Conservation (phyloP, 2,329 filamentous ascomycete genomes). For the Phoma sp. region DNA sequence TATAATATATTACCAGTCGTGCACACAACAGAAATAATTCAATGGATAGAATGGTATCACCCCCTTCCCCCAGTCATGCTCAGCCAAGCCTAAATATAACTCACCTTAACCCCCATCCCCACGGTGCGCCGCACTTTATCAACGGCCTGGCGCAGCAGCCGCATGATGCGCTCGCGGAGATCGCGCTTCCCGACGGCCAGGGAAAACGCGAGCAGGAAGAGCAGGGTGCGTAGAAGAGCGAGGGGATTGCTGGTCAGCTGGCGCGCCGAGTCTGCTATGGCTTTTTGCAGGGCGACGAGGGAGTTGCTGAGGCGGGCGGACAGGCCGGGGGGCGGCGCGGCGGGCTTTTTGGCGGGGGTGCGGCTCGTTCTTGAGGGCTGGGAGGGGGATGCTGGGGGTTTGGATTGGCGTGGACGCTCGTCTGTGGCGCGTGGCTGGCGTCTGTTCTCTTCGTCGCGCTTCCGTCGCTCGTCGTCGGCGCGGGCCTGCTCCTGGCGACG, state of each 20-base stretch:
- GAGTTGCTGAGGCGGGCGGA: constrained; percentile 54
- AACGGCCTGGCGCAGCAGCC: constrained; percentile 74
- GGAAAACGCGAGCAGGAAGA: constrained; percentile 81
- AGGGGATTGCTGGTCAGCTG: constrained; percentile 62
- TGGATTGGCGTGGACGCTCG: constrained; percentile 17
- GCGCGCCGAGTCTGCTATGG: constrained; percentile 58
- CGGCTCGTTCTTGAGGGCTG: constrained; percentile 23
- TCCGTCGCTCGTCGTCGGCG: constrained; percentile 51
- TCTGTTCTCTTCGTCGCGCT: constrained; percentile 48
- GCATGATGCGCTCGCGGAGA: constrained; percentile 75
- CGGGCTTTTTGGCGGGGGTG: constrained; percentile 41
- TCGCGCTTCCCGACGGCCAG: constrained; percentile 77
- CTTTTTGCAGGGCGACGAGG: constrained; percentile 55
- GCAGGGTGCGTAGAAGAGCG: constrained; percentile 66
- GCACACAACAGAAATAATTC: no score
- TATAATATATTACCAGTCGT: no score
- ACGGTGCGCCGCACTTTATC: constrained; percentile 82
- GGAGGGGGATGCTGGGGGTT: neutral
- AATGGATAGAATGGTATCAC: no score
- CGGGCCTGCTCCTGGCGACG: constrained; percentile 49
- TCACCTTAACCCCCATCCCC: constrained; percentile 97
- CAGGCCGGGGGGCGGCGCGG: constrained; percentile 44
- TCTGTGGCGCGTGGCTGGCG: constrained; percentile 17
- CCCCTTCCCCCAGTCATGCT: no score
- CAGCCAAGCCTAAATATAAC: constrained; percentile 72